These are phyloP conservation scores for Pinus tabuliformis DNA, from an alignment of 75 land plant species.

Conservation along the genomic window DNA sequence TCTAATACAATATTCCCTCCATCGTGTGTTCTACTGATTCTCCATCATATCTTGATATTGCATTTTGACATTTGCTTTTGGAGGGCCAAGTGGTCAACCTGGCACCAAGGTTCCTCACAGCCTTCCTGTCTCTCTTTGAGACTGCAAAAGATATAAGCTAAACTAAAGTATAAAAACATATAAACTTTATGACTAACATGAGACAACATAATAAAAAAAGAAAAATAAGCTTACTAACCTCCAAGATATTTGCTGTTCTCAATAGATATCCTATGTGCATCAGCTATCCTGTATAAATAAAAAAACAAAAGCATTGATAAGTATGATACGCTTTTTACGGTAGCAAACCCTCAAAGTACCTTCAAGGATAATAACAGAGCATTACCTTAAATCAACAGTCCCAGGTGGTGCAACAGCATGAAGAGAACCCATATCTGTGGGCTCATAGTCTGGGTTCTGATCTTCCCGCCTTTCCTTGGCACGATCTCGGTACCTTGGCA, in stretches of 20 bases:
- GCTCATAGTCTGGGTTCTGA: conserved; percentile 98
- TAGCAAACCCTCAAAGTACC: not conserved
- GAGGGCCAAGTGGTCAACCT: too few species aligned
- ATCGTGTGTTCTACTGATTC: too few species aligned
- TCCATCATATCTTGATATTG: too few species aligned
- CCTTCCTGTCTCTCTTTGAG: not conserved
- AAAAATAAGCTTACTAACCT: conserved; percentile 49
- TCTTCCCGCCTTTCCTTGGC: conserved; percentile 99
- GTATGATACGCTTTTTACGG: not conserved
- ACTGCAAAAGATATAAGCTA: not conserved
- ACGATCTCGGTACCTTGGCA: conserved; percentile 90
- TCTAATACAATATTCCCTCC: too few species aligned
- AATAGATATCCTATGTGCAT: conserved; percentile 91
- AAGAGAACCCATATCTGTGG: conserved; percentile 76
- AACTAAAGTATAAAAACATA: not conserved
- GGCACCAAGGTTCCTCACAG: too few species aligned
- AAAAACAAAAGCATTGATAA: not conserved
- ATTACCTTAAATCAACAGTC: conserved; percentile 77
- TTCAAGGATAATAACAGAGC: not conserved
- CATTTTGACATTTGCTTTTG: too few species aligned
- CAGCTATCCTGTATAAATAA: conserved; percentile 54
- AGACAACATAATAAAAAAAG: not conserved
- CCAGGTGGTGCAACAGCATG: conserved; percentile 99
- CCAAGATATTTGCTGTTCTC: conserved; percentile 99
- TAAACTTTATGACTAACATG: not conserved